phyloP scores from a whole-genome alignment of 1,284 basidiomycete genomes.

The Wallemia hederae region DNA sequence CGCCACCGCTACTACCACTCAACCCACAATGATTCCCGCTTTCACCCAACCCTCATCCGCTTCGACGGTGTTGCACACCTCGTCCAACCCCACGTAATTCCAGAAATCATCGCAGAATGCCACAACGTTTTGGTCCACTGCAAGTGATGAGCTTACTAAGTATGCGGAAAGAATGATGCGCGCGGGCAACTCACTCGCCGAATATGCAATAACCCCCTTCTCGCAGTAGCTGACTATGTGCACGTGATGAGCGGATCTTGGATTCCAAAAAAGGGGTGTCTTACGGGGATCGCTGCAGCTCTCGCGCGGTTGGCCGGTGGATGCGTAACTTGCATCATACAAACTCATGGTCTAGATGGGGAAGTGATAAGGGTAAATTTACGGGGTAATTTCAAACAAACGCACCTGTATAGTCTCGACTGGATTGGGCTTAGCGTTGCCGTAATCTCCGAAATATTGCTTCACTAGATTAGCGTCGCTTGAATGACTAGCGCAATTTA shows the following conservation, averaged over 20 bases:
- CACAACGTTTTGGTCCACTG: not conserved
- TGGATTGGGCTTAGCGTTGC: not conserved
- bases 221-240: not conserved
- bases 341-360: not conserved
- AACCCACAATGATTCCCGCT: not conserved
- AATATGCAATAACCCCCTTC: not conserved
- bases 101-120: not conserved
- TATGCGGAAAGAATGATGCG: not conserved
- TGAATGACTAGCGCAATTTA: not conserved
- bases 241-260: not conserved
- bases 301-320: not conserved
- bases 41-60: not conserved
- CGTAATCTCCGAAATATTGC: not conserved
- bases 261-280: not conserved
- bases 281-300: not conserved
- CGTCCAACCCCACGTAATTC: not conserved
- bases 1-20: not conserved
- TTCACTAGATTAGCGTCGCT: not conserved
- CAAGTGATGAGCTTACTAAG: not conserved
- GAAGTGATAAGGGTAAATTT: not conserved
- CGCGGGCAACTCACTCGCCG: not conserved
- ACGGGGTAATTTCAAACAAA: not conserved
- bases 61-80: not conserved
- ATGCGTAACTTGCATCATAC: not conserved
- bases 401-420: not conserved